Conservation (phyloP, 2,329 filamentous ascomycete species). For the Nemania bipapillata region DNA sequence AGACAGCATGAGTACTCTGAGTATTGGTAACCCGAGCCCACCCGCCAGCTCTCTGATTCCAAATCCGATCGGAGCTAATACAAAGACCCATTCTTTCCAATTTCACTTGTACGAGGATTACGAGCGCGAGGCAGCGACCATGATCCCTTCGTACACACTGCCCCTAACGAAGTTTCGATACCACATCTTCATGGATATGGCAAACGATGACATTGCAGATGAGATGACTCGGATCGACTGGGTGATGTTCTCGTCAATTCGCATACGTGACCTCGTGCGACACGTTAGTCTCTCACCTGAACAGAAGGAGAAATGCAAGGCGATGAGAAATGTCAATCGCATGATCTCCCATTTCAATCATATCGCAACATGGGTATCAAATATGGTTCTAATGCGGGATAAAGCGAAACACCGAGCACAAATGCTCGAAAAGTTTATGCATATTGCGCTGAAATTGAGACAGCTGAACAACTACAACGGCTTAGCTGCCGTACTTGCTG, state of each 20-base stretch:
- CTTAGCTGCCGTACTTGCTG: conserved; percentile 90
- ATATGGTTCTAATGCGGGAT: conserved; percentile 86
- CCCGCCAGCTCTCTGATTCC: conserved; percentile 60
- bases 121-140: conserved; percentile 76
- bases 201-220: conserved; percentile 85
- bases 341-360: conserved; percentile 96
- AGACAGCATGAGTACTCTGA: conserved; percentile 61
- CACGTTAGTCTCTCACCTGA: conserved; percentile 81
- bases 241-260: conserved; percentile 96
- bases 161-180: conserved; percentile 86
- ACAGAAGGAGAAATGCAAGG: conserved; percentile 78
- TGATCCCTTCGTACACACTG: conserved; percentile 75
- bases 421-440: conserved; percentile 96
- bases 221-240: conserved; percentile 97
- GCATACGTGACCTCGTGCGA: conserved; percentile 89
- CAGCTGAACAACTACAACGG: conserved; percentile 98
- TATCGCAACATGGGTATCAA: conserved; percentile 82
- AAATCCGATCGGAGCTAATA: conserved; percentile 50
- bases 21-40: conserved; percentile 59
- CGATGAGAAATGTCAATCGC: conserved; percentile 86
- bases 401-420: conserved; percentile 94
- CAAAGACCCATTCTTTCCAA: conserved; percentile 60
- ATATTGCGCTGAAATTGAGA: conserved; percentile 83
- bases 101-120: conserved; percentile 80
- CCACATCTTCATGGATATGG: conserved; percentile 86